Evolutionary conservation across 2,329 filamentous ascomycete species (phyloP), one percentile per base, ranked within the genome.

Genomic region (Paecilomyces sp.): DNA sequence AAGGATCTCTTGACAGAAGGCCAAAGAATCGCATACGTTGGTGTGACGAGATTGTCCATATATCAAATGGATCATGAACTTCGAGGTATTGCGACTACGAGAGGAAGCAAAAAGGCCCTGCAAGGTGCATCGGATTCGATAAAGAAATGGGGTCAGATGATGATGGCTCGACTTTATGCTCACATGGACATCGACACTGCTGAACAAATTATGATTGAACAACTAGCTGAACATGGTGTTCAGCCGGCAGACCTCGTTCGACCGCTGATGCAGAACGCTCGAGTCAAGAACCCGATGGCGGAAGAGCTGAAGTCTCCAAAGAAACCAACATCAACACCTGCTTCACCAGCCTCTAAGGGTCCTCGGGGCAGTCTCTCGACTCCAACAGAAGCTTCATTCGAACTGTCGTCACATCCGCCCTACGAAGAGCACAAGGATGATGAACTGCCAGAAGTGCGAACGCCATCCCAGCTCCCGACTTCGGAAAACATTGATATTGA

Each of bases 141-240:
- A 78, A 89, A 89, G 74, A 97, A 97, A 89, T 99, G 93, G 93
- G 87, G 90, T 59, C 94, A 99, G 74, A 95, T 95, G 78, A 96
- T 96, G 83, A 99, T 99, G 92, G 86, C 97, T 61, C 86, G 93
- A 25, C 74, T 99, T 12, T 99, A 97, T 73, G 80, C 86, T 12
- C 94, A 99, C 75, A 99, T 99, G 94, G 94, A 99, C 61, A 95
- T 99, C 68, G 92, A 88, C 69, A 81, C 88, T 34, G 74, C 76
- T 60, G 94, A 99, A 75, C 94, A 99, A 79, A 81, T 99, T 73
- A 99, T 99, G 94, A 97, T 99, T 66, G 94, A 99, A 77, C 94
- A 99, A 75, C 81, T 99, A 60, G 88, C 90, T 12, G 90, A 94
- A 60, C 94, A 99, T 75, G 94, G 93, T 3, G 92, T 99, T 6